Conservation (phyloP, 169 alveolate genomes). For the Eimeria maxima region DNA sequence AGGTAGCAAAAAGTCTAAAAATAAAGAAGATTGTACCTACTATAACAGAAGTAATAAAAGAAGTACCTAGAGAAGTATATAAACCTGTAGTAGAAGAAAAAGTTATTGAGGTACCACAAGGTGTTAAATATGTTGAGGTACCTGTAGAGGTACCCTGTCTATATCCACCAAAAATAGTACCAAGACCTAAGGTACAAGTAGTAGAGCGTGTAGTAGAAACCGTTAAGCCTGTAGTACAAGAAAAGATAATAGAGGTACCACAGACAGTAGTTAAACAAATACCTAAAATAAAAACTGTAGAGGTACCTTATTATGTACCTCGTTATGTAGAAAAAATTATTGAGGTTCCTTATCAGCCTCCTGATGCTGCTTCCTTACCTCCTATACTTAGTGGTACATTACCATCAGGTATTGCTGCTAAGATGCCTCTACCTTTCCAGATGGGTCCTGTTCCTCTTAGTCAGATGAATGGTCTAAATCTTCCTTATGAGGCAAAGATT, state of each 20-base stretch:
- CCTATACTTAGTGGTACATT: slow-evolving; percentile 82
- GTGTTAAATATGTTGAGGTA: slow-evolving; percentile 92
- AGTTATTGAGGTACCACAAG: slow-evolving; percentile 93
- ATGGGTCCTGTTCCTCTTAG: slow-evolving; percentile 68
- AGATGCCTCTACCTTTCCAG: slow-evolving; percentile 78
- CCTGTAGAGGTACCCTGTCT: slow-evolving; percentile 93
- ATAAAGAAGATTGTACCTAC: slow-evolving; percentile 90
- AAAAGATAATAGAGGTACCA: slow-evolving; percentile 90
- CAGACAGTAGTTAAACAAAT: slow-evolving; percentile 91
- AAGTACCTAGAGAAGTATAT: slow-evolving; percentile 90
- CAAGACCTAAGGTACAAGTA: slow-evolving; percentile 89
- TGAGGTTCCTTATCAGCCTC: slow-evolving; percentile 91
- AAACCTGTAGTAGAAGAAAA: slow-evolving; percentile 93
- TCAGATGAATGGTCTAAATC: slow-evolving; percentile 51
- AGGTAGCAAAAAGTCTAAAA: slow-evolving; percentile 87
- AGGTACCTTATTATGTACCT: slow-evolving; percentile 92
- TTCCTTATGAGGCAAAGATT: slow-evolving; percentile 81
- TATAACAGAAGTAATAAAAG: slow-evolving; percentile 89
- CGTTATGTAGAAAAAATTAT: slow-evolving; percentile 92
- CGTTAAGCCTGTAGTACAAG: slow-evolving; percentile 90
- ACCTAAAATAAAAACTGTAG: slow-evolving; percentile 91
- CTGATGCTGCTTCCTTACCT: slow-evolving; percentile 85
- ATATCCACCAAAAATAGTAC: slow-evolving; percentile 93
- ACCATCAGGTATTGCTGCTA: slow-evolving; percentile 85
- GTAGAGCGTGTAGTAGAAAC: slow-evolving; percentile 92